These are phyloP conservation scores for Striga asiatica DNA, from an alignment of 257 asterid genomes.

Conservation along the genomic window DNA sequence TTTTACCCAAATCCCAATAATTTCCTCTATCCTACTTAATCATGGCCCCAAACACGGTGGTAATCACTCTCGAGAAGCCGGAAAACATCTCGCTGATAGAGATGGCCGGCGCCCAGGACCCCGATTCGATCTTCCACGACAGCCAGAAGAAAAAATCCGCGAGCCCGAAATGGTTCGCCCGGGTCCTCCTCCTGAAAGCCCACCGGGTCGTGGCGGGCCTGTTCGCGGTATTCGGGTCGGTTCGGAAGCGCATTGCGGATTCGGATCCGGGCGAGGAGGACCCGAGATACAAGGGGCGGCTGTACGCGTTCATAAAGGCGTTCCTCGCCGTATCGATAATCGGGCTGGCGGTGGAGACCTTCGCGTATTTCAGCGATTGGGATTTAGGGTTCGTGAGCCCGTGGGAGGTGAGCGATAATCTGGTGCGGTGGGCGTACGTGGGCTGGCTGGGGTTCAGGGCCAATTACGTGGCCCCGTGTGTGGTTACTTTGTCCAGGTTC, in stretches of 20 bases:
- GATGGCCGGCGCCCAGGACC: slow-evolving; percentile 23
- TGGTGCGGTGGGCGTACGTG: slow-evolving; percentile 57
- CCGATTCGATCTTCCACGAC: slow-evolving; percentile 36
- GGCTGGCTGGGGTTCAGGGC: slow-evolving; percentile 64
- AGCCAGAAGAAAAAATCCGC: slow-evolving; percentile 47
- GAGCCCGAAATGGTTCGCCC: slow-evolving; percentile 57
- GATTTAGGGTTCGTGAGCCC: slow-evolving; percentile 30
- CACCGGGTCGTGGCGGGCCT: no score
- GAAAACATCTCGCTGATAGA: slow-evolving; percentile 43
- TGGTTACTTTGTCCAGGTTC: slow-evolving; percentile 43
- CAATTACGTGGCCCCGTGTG: slow-evolving; percentile 57
- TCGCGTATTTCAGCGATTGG: slow-evolving; percentile 69
- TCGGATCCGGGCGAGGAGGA: slow-evolving; percentile 68
- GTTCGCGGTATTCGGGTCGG: slow-evolving; percentile 29
- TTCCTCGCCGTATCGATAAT: slow-evolving; percentile 56
- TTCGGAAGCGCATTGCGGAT: slow-evolving; percentile 58
- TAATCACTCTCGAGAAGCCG: slow-evolving; percentile 55
- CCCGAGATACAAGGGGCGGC: slow-evolving; percentile 47
- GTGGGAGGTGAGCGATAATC: slow-evolving; percentile 50
- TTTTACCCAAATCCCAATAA: no score
- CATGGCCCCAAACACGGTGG: slow-evolving; percentile 83
- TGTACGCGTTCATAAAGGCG: slow-evolving; percentile 57
- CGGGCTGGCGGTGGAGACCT: slow-evolving; percentile 46
- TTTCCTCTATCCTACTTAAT: no score
- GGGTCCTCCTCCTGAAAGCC: slow-evolving; percentile 58